Conservation (phyloP, 306 rosid genomes). For the Lotus japonicus region DNA sequence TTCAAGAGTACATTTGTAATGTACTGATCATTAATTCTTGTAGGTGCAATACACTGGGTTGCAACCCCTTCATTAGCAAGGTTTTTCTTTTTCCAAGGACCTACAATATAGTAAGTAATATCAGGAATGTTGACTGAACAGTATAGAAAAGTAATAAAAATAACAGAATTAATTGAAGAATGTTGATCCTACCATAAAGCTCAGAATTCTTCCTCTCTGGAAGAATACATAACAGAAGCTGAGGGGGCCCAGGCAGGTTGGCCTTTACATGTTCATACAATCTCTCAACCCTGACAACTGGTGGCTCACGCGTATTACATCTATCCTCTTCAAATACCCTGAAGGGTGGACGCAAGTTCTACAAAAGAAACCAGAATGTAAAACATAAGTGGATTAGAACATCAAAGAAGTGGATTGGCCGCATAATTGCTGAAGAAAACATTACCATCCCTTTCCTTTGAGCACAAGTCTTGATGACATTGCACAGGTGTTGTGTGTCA, state of each 20-base stretch:
- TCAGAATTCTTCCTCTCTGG: conserved; percentile 41
- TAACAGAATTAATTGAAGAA: background rate
- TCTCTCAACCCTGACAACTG: conserved; percentile 24
- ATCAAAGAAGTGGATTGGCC: background rate
- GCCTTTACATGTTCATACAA: background rate
- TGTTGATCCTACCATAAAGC: conserved; percentile 31
- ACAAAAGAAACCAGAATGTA: background rate
- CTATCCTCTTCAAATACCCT: conserved; percentile 13
- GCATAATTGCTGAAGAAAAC: background rate
- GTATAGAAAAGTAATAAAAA: background rate
- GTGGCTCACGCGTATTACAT: background rate
- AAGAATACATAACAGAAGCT: conserved; percentile 41
- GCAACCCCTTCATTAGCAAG: conserved; percentile 28
- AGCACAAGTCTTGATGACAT: conserved; percentile 4
- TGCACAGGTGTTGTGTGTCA: background rate
- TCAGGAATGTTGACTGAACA: background rate
- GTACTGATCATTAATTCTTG: conserved; percentile 34
- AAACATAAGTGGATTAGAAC: background rate
- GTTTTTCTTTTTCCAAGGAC: conserved; percentile 45
- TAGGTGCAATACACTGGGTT: conserved; percentile 45
- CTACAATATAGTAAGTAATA: conserved; percentile 4
- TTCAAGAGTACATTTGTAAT: conserved; percentile 42
- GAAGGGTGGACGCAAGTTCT: conserved; percentile 15
- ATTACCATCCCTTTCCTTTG: conserved; percentile 36
- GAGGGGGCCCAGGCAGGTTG: background rate